Percentiles rank a stretch among this genome's conserved stretches.
Evolutionary conservation across 495 filamentous ascomycete genomes (phyloP).

Genomic region (Penicillium antarcticum): DNA sequence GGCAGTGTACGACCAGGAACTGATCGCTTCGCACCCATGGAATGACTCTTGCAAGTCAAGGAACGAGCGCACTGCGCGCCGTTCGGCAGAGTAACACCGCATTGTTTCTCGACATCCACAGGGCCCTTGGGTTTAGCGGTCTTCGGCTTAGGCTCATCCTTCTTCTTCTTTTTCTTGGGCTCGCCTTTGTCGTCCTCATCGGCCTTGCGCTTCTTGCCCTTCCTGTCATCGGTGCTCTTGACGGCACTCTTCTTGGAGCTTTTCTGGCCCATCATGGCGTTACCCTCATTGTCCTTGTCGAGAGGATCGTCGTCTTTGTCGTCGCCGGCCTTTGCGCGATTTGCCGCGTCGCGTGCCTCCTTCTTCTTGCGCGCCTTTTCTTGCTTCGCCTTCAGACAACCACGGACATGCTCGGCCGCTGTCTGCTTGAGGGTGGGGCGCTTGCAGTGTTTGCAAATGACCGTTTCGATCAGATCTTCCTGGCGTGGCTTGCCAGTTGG

Average conservation of each 20-base stretch:
- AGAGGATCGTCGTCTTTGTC: constrained; percentile 58
- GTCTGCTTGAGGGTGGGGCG: constrained; percentile 62
- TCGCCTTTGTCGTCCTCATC: constrained; percentile 68
- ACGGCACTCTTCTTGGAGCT: constrained; percentile 69
- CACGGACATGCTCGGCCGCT: constrained; percentile 61
- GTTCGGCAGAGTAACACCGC: constrained; percentile 81
- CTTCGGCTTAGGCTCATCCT: constrained; percentile 86
- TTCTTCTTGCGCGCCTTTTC: constrained; percentile 78
- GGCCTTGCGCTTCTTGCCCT: constrained; percentile 91
- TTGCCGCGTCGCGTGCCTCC: constrained; percentile 66
- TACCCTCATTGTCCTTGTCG: constrained; percentile 37
- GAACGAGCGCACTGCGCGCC: constrained; percentile 87
- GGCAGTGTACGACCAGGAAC: constrained; percentile 88
- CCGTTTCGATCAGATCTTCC: constrained; percentile 61
- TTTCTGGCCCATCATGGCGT: constrained; percentile 50
- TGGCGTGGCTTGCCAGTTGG: constrained; percentile 66
- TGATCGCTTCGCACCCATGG: constrained; percentile 90
- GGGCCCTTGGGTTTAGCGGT: constrained; percentile 87
- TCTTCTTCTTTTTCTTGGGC: constrained; percentile 90
- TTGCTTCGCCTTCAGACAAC: constrained; percentile 72
- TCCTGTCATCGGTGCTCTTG: constrained; percentile 62
- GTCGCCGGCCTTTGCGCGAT: constrained; percentile 57
- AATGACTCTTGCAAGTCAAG: constrained; percentile 94
- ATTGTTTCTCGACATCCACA: constrained; percentile 96
- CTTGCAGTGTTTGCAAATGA: constrained; percentile 82